Evolutionary conservation across 169 alveolate species (phyloP).

Genomic region (Cystoisospora suis): DNA sequence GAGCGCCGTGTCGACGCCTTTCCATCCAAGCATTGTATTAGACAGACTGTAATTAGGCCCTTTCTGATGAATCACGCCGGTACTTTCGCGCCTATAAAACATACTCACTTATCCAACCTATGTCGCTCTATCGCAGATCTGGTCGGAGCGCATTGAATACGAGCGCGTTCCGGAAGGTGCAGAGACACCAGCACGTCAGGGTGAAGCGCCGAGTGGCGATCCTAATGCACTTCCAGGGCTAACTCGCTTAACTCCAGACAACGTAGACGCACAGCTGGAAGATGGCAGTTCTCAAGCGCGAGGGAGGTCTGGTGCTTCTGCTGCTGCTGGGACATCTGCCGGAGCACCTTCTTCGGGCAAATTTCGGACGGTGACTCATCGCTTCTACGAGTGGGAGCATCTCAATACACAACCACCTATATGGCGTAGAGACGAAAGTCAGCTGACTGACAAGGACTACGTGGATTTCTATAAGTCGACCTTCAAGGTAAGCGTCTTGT

Average conservation of each 20-base stretch:
- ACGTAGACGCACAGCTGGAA: conserved; percentile 3
- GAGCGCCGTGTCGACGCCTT: too few relatives aligned
- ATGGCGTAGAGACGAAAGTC: conserved; percentile 95
- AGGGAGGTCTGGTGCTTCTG: conserved; percentile 61
- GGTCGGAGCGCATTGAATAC: conserved; percentile 86
- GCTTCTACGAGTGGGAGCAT: conserved; percentile 75
- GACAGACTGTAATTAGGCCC: too few relatives aligned
- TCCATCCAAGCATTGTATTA: too few relatives aligned
- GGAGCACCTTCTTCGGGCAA: too few relatives aligned
- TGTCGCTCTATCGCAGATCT: conserved; percentile 82
- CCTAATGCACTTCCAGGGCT: background rate
- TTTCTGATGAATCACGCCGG: too few relatives aligned
- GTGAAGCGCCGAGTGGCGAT: background rate
- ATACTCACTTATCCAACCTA: too few relatives aligned
- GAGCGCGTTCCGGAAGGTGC: conserved; percentile 87
- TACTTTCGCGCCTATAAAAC: too few relatives aligned
- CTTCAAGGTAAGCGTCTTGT: conserved; percentile 84
- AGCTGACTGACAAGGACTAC: conserved; percentile 96
- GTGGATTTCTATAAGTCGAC: conserved; percentile 93
- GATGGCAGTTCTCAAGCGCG: background rate
- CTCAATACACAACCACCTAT: conserved; percentile 97
- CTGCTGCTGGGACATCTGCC: conserved; percentile 71
- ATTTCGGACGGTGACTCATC: conserved; percentile 79
- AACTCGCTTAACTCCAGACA: conserved; percentile 7
- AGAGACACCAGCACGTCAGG: conserved; percentile 18